Evolutionary conservation across 805 yeast genomes (phyloP).

Genomic region (Saccharomyces jurei): DNA sequence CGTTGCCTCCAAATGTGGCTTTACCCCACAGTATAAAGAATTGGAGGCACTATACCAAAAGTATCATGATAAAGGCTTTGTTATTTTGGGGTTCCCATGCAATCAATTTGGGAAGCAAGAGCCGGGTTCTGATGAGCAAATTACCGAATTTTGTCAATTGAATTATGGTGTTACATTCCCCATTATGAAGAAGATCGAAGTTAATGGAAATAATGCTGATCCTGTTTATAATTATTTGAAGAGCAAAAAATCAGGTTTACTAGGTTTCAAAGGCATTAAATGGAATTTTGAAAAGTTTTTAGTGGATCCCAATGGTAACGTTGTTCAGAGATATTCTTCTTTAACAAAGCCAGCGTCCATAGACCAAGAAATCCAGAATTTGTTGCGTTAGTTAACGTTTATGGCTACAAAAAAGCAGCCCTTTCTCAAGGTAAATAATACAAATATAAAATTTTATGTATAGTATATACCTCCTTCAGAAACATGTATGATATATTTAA

Average conservation of each 20-base stretch:
- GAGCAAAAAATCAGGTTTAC: constrained; percentile 44
- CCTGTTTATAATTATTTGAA: constrained; percentile 78
- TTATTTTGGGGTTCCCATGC: constrained; percentile 80
- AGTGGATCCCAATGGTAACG: constrained; percentile 46
- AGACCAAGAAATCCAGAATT: constrained; percentile 49
- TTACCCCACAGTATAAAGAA: constrained; percentile 69
- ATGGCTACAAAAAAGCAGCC: not conserved
- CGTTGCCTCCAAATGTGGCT: constrained; percentile 80
- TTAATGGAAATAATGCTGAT: constrained; percentile 75
- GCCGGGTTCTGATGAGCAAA: constrained; percentile 61
- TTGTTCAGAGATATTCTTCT: constrained; percentile 55
- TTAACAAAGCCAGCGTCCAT: constrained; percentile 58
- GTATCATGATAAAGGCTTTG: constrained; percentile 56
- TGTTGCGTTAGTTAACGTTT: constrained; percentile 29
- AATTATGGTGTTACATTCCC: constrained; percentile 93
- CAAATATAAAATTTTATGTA: not conserved
- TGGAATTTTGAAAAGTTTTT: constrained; percentile 79
- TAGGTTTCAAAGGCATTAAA: constrained; percentile 63
- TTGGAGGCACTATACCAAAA: constrained; percentile 60
- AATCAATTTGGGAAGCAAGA: constrained; percentile 83
- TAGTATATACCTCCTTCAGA: not conserved
- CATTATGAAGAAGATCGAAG: constrained; percentile 75
- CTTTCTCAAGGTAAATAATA: not conserved
- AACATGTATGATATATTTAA: not conserved
- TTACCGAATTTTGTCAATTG: constrained; percentile 59